Evolutionary conservation across 225 moss, liverwort and hornwort genomes (phyloP).

Genomic region (Pseudisothecium myosuroides): DNA sequence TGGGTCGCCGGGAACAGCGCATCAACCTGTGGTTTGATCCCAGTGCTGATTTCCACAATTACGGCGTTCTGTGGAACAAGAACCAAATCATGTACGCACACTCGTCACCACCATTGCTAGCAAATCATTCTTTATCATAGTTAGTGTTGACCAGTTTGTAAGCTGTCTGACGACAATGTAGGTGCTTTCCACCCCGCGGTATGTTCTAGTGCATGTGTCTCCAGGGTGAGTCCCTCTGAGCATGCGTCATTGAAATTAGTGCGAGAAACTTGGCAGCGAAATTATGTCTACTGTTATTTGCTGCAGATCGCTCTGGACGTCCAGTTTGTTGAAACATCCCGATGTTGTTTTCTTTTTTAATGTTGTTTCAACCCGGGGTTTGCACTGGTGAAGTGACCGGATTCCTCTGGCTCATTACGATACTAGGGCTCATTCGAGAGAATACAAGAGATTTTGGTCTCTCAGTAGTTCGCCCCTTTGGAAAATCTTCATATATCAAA

Average conservation of each 20-base stretch:
- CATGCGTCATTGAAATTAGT: neutral
- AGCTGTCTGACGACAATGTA: neutral
- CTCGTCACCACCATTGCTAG: neutral
- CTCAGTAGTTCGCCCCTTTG: neutral
- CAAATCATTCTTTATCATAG: neutral
- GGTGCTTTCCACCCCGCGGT: neutral
- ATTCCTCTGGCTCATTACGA: neutral
- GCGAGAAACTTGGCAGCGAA: neutral
- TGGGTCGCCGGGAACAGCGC: constrained; percentile 47
- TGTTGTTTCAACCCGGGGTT: neutral
- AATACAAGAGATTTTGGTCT: neutral
- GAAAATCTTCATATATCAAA: neutral
- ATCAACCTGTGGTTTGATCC: constrained; percentile 65
- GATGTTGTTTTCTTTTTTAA: too few species aligned
- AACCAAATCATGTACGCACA: constrained; percentile 37
- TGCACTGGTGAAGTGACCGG: neutral
- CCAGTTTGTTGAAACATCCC: neutral
- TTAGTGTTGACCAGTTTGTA: neutral
- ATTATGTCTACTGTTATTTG: neutral
- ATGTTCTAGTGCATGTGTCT: neutral
- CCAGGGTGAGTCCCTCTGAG: neutral
- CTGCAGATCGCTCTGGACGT: neutral
- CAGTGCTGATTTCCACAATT: constrained; percentile 38
- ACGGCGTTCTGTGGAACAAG: constrained; percentile 55
- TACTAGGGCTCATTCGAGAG: neutral